Conservation (phyloP, 108 stramenopile species). For the Epipyxis sp. region DNA sequence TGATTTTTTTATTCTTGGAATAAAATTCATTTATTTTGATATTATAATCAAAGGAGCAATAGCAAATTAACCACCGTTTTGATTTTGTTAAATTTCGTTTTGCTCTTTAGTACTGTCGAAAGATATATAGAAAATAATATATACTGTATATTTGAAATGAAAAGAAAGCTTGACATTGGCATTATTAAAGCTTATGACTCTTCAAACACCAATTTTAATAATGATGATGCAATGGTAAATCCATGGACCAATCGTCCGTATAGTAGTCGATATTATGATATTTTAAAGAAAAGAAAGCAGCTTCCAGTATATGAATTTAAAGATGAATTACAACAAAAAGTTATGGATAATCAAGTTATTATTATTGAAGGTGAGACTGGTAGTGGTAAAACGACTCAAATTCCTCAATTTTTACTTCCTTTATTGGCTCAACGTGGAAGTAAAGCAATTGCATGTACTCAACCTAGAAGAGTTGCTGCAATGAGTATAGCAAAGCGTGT, state of each 20-base stretch:
- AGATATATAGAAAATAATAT: no score
- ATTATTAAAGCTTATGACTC: background rate
- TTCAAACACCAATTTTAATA: background rate
- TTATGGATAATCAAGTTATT: constrained; percentile 78
- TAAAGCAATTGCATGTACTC: constrained; percentile 84
- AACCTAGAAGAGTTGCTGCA: constrained; percentile 97
- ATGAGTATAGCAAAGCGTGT: constrained; percentile 94
- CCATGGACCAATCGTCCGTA: constrained; percentile 77
- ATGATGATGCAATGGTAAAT: constrained; percentile 47
- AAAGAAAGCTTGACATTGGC: background rate
- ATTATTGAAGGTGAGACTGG: constrained; percentile 98
- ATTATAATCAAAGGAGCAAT: no score
- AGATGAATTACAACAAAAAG: constrained; percentile 75
- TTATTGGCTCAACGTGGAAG: constrained; percentile 42
- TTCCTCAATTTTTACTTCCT: constrained; percentile 92
- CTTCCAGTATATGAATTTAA: constrained; percentile 95
- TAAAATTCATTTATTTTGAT: no score
- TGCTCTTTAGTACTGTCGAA: no score
- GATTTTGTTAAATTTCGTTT: no score
- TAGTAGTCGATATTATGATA: constrained; percentile 60
- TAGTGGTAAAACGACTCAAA: constrained; percentile 84
- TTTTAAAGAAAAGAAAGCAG: constrained; percentile 70
- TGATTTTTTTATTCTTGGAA: no score
- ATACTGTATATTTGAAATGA: no score
- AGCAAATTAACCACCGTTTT: no score